Evolutionary conservation across 495 filamentous ascomycete genomes (phyloP).

Genomic region (Podospora didyma): DNA sequence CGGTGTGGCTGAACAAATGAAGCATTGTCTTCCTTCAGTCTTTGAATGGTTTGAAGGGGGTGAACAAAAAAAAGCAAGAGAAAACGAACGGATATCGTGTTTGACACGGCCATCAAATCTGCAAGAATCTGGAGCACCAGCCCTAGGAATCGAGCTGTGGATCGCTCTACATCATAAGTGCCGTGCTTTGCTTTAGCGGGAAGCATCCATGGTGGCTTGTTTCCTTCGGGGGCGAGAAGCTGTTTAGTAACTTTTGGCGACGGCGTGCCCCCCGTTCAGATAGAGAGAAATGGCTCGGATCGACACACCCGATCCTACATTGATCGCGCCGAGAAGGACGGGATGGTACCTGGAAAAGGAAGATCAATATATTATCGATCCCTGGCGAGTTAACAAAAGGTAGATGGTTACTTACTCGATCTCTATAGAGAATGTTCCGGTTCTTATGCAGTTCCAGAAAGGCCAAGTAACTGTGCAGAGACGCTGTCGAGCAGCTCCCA

Average conservation of each 20-base stretch:
- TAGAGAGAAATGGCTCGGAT: not conserved
- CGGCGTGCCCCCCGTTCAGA: no score
- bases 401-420: constrained; percentile 54
- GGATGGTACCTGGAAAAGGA: constrained; percentile 54
- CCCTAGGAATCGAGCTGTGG: constrained; percentile 49
- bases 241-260: not conserved
- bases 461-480: constrained; percentile 65
- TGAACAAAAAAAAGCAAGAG: constrained; percentile 20
- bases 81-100: constrained; percentile 27
- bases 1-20: constrained; percentile 53
- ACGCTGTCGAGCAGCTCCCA: no score
- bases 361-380: no score
- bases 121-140: constrained; percentile 36
- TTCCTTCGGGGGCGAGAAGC: constrained; percentile 47
- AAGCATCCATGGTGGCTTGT: constrained; percentile 69
- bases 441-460: constrained; percentile 57
- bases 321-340: constrained; percentile 71
- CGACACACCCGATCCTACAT: constrained; percentile 53
- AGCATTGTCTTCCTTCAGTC: not conserved
- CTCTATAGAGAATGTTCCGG: constrained; percentile 50
- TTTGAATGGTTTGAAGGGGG: not conserved
- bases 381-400: no score
- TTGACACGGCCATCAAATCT: constrained; percentile 34
- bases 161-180: constrained; percentile 50
- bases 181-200: constrained; percentile 61